These are phyloP conservation scores for Mycena rebaudengoi DNA, from an alignment of 768 basidiomycete species.

Conservation along the genomic window DNA sequence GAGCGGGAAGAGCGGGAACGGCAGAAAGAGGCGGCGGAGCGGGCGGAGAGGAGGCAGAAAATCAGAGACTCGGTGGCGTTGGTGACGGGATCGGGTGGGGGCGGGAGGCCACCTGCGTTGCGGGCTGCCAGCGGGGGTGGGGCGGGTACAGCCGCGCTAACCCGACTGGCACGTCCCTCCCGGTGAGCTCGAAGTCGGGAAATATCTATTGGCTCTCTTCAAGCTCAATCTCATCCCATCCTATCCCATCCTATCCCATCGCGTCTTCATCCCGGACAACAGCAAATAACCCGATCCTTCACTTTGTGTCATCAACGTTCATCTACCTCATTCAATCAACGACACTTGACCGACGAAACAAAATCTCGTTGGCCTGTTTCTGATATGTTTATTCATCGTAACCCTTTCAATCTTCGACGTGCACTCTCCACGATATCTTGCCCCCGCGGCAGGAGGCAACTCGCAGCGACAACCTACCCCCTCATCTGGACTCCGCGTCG, in stretches of 20 bases:
- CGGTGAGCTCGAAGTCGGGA: constrained; percentile 14
- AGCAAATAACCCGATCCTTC: background rate
- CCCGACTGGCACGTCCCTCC: background rate
- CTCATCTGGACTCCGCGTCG: constrained; percentile 2
- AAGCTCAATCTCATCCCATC: constrained; percentile 25
- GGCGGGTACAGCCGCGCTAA: background rate
- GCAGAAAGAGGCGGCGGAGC: constrained; percentile 23
- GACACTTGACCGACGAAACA: constrained; percentile 18
- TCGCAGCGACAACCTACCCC: constrained; percentile 27
- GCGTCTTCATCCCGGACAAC: constrained; percentile 3
- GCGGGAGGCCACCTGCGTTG: background rate
- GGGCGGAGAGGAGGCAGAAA: constrained; percentile 18
- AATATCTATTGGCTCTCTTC: constrained; percentile 19
- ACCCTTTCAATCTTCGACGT: constrained; percentile 3
- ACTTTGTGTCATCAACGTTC: constrained; percentile 20
- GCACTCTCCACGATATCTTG: constrained; percentile 6
- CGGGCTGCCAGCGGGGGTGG: constrained; percentile 14
- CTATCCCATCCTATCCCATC: constrained; percentile 19
- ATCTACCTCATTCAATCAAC: constrained; percentile 22
- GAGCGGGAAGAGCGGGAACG: constrained; percentile 31
- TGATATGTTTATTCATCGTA: constrained; percentile 26
- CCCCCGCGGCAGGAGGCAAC: constrained; percentile 17
- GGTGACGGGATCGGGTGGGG: constrained; percentile 5
- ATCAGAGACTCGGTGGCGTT: constrained; percentile 20
- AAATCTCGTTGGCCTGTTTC: constrained; percentile 10